Conservation (phyloP, 371 early-diverging fungal genomes). For the Syncephalastrum sp. region DNA sequence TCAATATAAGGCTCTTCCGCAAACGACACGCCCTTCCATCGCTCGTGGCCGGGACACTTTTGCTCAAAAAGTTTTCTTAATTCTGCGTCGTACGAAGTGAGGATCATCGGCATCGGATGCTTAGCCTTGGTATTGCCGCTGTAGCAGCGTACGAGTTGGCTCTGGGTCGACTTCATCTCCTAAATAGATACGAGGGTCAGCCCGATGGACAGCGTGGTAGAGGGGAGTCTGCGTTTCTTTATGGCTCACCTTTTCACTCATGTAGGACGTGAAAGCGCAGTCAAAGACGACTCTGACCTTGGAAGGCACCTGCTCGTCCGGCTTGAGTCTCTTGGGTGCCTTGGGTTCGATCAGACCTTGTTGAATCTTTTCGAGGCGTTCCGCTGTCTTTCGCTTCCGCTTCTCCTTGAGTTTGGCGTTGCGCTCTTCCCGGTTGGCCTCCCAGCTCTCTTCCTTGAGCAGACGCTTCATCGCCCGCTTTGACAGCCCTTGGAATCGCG, state of each 20-base stretch:
- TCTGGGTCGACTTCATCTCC: constrained; percentile 66
- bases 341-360: constrained; percentile 35
- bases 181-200: constrained; percentile 7
- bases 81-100: constrained; percentile 47
- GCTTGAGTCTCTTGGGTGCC: constrained; percentile 27
- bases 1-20: constrained; percentile 40
- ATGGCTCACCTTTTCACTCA: constrained; percentile 62
- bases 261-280: constrained; percentile 74
- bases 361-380: constrained; percentile 26
- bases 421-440: constrained; percentile 28
- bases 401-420: constrained; percentile 31
- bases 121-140: constrained; percentile 56
- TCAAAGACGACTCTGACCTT: constrained; percentile 63
- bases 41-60: constrained; percentile 39
- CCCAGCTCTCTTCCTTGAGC: constrained; percentile 38
- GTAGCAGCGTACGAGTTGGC: constrained; percentile 71
- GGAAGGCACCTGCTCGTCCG: constrained; percentile 29
- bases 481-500: constrained; percentile 37
- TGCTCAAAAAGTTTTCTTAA: constrained; percentile 37
- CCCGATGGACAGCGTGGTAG: no score
- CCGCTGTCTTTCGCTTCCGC: constrained; percentile 29
- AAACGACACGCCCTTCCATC: constrained; percentile 45
- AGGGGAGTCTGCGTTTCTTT: no score
- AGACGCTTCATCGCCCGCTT: constrained; percentile 44
- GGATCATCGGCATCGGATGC: constrained; percentile 48